Conservation (phyloP, 2,329 filamentous ascomycete genomes). For the Aspergillus sp. region DNA sequence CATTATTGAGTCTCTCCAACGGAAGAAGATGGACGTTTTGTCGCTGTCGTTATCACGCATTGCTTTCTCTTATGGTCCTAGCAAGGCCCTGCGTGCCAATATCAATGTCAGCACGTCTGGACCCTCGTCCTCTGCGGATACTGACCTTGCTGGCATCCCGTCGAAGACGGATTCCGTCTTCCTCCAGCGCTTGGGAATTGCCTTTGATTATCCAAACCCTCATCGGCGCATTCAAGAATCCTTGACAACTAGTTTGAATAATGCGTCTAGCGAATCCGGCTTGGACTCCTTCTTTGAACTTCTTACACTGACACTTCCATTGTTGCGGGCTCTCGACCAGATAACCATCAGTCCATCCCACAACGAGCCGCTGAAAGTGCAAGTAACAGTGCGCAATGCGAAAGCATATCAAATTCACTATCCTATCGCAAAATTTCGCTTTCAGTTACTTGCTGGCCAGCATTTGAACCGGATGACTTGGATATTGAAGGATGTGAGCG, state of each 20-base stretch:
- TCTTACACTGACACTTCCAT: constrained; percentile 30
- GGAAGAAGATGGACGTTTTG: constrained; percentile 24
- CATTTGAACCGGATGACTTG: constrained; percentile 26
- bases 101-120: constrained; percentile 26
- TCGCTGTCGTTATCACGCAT: constrained; percentile 31
- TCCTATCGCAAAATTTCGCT: constrained; percentile 24
- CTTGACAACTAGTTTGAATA: constrained; percentile 32
- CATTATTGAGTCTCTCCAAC: constrained; percentile 27
- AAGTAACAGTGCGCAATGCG: constrained; percentile 30
- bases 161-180: constrained; percentile 21
- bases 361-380: constrained; percentile 19
- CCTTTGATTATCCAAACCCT: constrained; percentile 30
- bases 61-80: constrained; percentile 28
- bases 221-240: constrained; percentile 36
- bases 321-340: constrained; percentile 31
- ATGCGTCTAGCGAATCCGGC: constrained; percentile 20
- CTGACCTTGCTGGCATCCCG: constrained; percentile 16
- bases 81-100: constrained; percentile 21
- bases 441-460: constrained; percentile 23
- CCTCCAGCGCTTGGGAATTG: constrained; percentile 24
- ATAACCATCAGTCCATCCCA: constrained; percentile 22
- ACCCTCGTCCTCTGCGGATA: constrained; percentile 8
- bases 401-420: constrained; percentile 32
- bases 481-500: constrained; percentile 27
- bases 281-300: constrained; percentile 25